These are phyloP conservation scores for Boletus fagicola DNA, from an alignment of 768 basidiomycete species.

Conservation along the genomic window DNA sequence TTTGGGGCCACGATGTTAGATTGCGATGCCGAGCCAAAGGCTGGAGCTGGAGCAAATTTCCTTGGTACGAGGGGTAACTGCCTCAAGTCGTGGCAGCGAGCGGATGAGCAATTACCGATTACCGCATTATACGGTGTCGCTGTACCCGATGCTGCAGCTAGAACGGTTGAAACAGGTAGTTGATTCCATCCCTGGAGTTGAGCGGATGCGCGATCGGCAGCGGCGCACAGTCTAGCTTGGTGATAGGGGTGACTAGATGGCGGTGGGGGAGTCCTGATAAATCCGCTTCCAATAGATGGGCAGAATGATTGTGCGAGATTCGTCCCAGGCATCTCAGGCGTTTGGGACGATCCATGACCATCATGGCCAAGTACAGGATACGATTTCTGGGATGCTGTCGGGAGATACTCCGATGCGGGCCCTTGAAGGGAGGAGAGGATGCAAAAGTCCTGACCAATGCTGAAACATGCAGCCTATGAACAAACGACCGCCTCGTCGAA, in stretches of 20 bases:
- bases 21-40: constrained; percentile 1
- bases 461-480: constrained; percentile 13
- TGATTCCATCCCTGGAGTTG: constrained; percentile 7
- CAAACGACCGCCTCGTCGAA: constrained; percentile 3
- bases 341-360: background rate
- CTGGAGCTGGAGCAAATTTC: background rate
- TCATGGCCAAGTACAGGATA: constrained; percentile 4
- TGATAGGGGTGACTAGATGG: constrained; percentile 16
- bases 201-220: constrained; percentile 12
- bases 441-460: constrained; percentile 6
- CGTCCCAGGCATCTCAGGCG: background rate
- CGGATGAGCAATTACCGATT: background rate
- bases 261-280: background rate
- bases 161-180: background rate
- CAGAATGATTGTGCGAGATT: constrained; percentile 6
- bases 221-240: constrained; percentile 12
- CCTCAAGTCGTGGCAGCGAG: background rate
- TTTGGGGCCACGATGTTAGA: background rate
- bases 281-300: constrained; percentile 7
- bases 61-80: constrained; percentile 1
- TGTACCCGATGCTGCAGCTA: background rate
- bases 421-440: background rate
- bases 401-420: background rate
- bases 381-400: background rate
- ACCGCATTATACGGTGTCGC: background rate